Percentiles rank a stretch among this genome's conserved stretches.
These are phyloP conservation scores for Fusarium oxysporum DNA, from an alignment of 2,329 filamentous ascomycete species.

Conservation along the genomic window DNA sequence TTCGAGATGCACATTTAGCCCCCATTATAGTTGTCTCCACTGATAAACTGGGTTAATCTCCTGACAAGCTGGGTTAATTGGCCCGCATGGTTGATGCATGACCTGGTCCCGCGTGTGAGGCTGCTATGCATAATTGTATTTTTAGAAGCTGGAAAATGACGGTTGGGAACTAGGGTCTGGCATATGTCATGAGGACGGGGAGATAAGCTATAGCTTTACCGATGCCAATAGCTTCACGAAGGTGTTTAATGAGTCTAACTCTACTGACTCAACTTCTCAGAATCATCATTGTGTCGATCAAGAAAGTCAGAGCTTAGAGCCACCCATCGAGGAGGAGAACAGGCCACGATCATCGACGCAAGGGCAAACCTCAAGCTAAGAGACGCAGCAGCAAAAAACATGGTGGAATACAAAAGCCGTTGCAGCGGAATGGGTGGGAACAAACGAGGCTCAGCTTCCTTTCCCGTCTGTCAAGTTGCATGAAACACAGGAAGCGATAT, in stretches of 20 bases:
- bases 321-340: not conserved
- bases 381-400: conserved; percentile 11
- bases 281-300: not conserved
- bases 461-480: not conserved
- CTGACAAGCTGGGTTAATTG: conserved; percentile 37
- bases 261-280: not conserved
- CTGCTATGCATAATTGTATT: conserved; percentile 43
- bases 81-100: conserved; percentile 35
- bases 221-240: not conserved
- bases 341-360: not conserved
- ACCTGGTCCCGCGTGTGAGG: conserved; percentile 34
- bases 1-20: conserved; percentile 41
- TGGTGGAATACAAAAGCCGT: conserved; percentile 31
- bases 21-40: conserved; percentile 33
- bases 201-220: not conserved
- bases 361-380: not conserved
- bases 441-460: conserved; percentile 25
- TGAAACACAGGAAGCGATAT: conserved; percentile 29
- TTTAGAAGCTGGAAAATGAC: conserved; percentile 33
- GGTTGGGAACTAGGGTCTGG: conserved; percentile 15
- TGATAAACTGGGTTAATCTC: conserved; percentile 3
- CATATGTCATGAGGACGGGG: conserved; percentile 13
- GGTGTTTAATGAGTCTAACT: not conserved
- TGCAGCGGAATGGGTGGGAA: conserved; percentile 36
- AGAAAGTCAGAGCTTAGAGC: not conserved